Evolutionary conservation across 805 yeast genomes (phyloP), one percentile per base, ranked within the genome.

Genomic region (Wickerhamiella siamensis): DNA sequence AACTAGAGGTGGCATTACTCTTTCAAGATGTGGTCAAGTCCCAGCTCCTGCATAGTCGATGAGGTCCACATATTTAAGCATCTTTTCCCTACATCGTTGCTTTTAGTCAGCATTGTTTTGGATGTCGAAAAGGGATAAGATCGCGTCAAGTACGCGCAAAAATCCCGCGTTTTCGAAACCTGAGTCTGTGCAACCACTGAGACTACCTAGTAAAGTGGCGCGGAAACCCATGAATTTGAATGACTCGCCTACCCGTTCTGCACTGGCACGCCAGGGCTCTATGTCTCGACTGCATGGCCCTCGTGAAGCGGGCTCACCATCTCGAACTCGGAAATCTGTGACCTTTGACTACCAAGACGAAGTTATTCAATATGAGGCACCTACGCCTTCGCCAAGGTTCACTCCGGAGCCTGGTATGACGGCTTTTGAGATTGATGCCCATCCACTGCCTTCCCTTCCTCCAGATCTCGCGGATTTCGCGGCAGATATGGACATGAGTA

Each of bases 321-420:
- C 40, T 18, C 44, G 46, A 5, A 33, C 38, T 10, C 27, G 43
- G n/a, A 53, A 53, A 37, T 39, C 51, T 22, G 57, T 53, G n/a
- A 51, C 44, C 6, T 53, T 53, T 34, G 55, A 51, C 46, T 44
- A 48, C 17, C 52, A 51, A 12, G 57, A 53, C 46, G 57, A 53
- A 43, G 44, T 53, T 17, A 52, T 52, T 27, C 50, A 47, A 34
- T 53, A 52, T 43, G 48, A 47, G 6, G 46, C 47, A 16, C 42
- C 43, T 26, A 51, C 55, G 6, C 56, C 56, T 1, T 53, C 33
- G 35, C 47, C 38, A 49, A 48, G 26, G 51, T 47, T n/a, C 32
- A 31, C 21, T 45, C 47, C 49, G 45, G 47, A 44, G 15, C 42
- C 46, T 24, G 49, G 48, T 24, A 42, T 43, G 39, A 43, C 47